Percentiles rank a stretch among this genome's conserved stretches.
Conservation (phyloP, 768 basidiomycete species). For the Trametes cubensis region DNA sequence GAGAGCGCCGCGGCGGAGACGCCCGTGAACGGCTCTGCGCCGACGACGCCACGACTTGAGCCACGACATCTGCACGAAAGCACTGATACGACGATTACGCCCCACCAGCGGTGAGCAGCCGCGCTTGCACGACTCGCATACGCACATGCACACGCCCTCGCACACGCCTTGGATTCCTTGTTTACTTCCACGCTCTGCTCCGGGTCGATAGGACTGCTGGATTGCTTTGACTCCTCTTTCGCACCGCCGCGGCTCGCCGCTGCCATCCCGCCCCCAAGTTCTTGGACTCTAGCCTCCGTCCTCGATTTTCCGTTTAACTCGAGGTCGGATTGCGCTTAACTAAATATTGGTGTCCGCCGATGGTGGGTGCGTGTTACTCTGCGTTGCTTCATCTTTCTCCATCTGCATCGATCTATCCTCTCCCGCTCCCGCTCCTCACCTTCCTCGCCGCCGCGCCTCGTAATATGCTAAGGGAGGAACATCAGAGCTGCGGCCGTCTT, state of each 20-base stretch:
- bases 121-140: not conserved
- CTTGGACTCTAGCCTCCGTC: slow-evolving; percentile 1
- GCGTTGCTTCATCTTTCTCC: not conserved
- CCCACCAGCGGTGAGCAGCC: slow-evolving; percentile 8
- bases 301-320: not conserved
- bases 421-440: not conserved
- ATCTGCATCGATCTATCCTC: not conserved
- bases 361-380: not conserved
- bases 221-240: not conserved
- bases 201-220: slow-evolving; percentile 4
- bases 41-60: slow-evolving; percentile 20
- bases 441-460: not conserved
- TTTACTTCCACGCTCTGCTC: not conserved
- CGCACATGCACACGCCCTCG: no score
- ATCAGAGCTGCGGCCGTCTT: no score
- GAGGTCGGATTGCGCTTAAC: not conserved
- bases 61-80: slow-evolving; percentile 20
- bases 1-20: slow-evolving; percentile 19
- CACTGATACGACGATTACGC: slow-evolving; percentile 25
- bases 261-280: not conserved
- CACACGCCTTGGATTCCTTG: not conserved
- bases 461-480: no score
- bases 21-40: slow-evolving; percentile 9
- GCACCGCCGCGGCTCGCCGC: not conserved
- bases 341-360: not conserved